A percentile compares a stretch with the other conserved stretches of the same genome.
Conservation (phyloP, 164 flowering plant genomes). For the Berberis vulgaris region DNA sequence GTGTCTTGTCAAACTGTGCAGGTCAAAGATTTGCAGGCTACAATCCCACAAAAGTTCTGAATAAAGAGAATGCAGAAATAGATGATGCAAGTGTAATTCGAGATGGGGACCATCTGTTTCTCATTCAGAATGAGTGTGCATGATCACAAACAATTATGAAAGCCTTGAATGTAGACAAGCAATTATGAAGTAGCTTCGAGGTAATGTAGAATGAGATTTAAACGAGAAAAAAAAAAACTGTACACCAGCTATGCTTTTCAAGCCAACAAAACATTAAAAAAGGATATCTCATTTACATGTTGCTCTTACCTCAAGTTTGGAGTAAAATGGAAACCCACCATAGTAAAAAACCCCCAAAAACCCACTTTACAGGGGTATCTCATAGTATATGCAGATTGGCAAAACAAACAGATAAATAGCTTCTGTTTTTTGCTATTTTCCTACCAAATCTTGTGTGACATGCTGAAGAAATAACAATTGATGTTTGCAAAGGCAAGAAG, state of each 20-base stretch:
- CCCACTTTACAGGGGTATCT: too few relatives aligned
- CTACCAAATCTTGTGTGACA: too few relatives aligned
- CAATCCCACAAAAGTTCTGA: conserved; percentile 51
- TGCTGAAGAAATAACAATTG: too few relatives aligned
- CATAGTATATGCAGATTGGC: background rate
- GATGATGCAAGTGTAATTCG: conserved; percentile 68
- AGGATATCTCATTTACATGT: too few relatives aligned
- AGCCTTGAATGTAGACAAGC: conserved; percentile 8
- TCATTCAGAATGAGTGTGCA: conserved; percentile 24
- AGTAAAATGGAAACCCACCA: too few relatives aligned
- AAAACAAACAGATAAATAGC: too few relatives aligned
- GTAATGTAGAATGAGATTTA: background rate
- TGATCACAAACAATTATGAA: conserved; percentile 11
- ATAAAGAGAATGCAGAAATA: conserved; percentile 69
- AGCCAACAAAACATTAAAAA: too few relatives aligned
- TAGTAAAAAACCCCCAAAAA: too few relatives aligned
- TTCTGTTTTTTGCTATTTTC: too few relatives aligned
- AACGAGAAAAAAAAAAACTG: background rate
- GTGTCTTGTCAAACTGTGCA: conserved; percentile 36
- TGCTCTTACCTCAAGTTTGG: too few relatives aligned
- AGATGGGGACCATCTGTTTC: conserved; percentile 82
- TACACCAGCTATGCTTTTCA: too few relatives aligned
- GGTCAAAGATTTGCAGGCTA: conserved; percentile 69
- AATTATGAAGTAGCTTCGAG: background rate
- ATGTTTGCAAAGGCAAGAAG: too few relatives aligned